Evolutionary conservation across 2,329 filamentous ascomycete species (phyloP).

Genomic region (Exophiala bonariae): DNA sequence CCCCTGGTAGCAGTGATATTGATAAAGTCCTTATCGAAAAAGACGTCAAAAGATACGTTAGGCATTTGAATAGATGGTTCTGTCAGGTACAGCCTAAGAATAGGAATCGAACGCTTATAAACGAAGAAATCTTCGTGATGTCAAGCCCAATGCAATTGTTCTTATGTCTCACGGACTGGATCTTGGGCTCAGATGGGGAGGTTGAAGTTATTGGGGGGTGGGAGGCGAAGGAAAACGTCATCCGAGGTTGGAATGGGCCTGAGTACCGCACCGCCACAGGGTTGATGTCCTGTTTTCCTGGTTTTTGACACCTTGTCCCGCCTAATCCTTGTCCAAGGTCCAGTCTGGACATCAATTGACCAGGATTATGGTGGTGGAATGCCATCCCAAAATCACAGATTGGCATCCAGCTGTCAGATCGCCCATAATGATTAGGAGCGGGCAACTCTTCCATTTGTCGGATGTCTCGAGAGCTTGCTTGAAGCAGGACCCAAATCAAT

Average conservation of each 20-base stretch:
- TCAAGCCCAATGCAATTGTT: conserved; percentile 4
- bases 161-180: conserved; percentile 1
- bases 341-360: conserved; percentile 12
- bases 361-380: conserved; percentile 1
- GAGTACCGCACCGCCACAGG: conserved; percentile 19
- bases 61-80: conserved; percentile 27
- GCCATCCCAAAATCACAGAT: too few relatives aligned
- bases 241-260: conserved; percentile 15
- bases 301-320: conserved; percentile 5
- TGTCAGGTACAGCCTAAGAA: conserved; percentile 9
- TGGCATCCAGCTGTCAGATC: too few relatives aligned
- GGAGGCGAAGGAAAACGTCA: conserved; percentile 15
- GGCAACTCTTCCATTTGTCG: conserved; percentile 1
- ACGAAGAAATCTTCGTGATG: neutral
- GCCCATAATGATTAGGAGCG: neutral
- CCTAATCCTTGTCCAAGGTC: conserved; percentile 1
- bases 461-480: too few relatives aligned
- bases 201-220: neutral
- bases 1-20: conserved; percentile 31
- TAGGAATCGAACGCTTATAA: neutral
- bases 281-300: conserved; percentile 18
- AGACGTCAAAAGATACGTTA: conserved; percentile 32
- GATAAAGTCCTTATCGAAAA: conserved; percentile 32
- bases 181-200: conserved; percentile 8
- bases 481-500: too few relatives aligned